Evolutionary conservation across 1,139 yeast genomes (phyloP), one percentile per base, ranked within the genome.

Genomic region (Nematodospora anomalae): DNA sequence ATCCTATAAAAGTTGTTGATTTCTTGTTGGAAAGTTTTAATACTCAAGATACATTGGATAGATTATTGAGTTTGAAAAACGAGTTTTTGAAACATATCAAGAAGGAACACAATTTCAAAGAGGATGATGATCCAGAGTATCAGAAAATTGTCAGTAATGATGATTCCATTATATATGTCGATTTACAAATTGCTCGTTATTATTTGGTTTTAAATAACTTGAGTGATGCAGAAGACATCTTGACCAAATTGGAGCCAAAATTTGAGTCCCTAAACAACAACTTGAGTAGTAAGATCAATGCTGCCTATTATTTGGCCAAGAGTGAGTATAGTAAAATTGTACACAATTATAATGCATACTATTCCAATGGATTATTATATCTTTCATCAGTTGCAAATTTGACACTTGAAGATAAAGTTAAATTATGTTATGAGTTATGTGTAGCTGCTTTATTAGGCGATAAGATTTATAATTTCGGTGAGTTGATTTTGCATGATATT

Each of bases 401-500:
- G 30, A 46, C 50, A 7, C 44, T 53, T 14, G 60, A 53, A 16
- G 62, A 59, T 24, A 50, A 54, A 44, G 48, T 56, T 33, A 71
- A 67, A 42, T 69, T 88, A 39, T 92, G 96, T 16, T 80, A 82
- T 53, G 95, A 92, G 49, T 74, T 92, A 51, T 76, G 95, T 42
- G 74, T 89, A 36, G 82, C 96, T 29, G 98, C 97, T 0, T 68
- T 92, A 45, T 71, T 92, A 49, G 98, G 97, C 32, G 96, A 89
- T 54, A 82, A 80, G 56, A 86, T 92, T 49, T 94, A 89, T 70
- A 92, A 90, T 64, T 92, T 92, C 62, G 98, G 98, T 36, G 98
- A 94, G 63, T 76, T 92, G 47, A 75, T 92, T 42, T 79, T 89
- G 57, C 97, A 92, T 58, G 96, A 95, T 35, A 81, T 90, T 38